Conservation (phyloP, 306 rosid genomes). For the Hylodesmum podocarpum region DNA sequence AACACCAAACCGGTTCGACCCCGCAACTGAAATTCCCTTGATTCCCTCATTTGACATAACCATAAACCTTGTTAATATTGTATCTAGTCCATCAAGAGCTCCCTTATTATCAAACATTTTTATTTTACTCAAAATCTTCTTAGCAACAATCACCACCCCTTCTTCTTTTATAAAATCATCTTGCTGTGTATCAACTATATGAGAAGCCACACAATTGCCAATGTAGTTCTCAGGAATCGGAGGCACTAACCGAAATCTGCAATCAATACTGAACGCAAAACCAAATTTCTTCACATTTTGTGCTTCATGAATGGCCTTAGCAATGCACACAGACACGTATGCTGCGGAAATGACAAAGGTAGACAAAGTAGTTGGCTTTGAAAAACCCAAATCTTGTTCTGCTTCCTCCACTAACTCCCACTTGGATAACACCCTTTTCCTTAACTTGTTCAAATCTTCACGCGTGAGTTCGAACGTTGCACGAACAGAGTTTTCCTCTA, state of each 20-base stretch:
- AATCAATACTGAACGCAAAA: not conserved
- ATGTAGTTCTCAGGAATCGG: slow-evolving; percentile 26
- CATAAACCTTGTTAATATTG: not conserved
- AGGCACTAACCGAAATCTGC: not conserved
- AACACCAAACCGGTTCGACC: slow-evolving; percentile 44
- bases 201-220: slow-evolving; percentile 31
- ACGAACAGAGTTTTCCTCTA: slow-evolving; percentile 19
- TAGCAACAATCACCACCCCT: slow-evolving; percentile 11
- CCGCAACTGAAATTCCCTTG: slow-evolving; percentile 28
- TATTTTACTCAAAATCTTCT: not conserved
- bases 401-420: slow-evolving; percentile 3
- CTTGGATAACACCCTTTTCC: slow-evolving; percentile 15
- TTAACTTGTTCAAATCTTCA: slow-evolving; percentile 34
- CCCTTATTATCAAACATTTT: slow-evolving; percentile 2
- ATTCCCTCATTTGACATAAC: not conserved
- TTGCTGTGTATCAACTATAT: not conserved
- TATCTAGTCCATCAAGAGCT: not conserved
- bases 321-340: slow-evolving; percentile 27
- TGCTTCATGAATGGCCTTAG: slow-evolving; percentile 24
- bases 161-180: slow-evolving; percentile 3
- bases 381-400: not conserved
- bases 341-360: slow-evolving; percentile 37
- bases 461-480: slow-evolving; percentile 43
- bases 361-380: slow-evolving; percentile 37
- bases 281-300: not conserved